Evolutionary conservation across 148 eudicot species (phyloP).

Genomic region (Drosera capensis): DNA sequence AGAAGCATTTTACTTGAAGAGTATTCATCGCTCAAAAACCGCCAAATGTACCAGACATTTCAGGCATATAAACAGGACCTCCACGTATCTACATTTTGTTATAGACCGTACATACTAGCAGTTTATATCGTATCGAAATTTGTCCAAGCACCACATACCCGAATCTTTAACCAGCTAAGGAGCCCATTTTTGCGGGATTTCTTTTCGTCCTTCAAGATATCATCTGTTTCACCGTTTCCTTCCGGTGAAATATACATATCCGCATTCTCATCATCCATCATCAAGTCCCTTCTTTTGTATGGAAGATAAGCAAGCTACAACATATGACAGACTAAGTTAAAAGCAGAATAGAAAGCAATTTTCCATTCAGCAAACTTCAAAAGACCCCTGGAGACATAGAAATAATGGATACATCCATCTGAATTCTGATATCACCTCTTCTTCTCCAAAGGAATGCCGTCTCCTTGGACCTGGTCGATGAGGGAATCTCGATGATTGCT

Average conservation of each 20-base stretch:
- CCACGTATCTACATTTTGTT: no score
- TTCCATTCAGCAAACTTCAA: no score
- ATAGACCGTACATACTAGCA: no score
- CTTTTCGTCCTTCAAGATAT: slow-evolving; percentile 61
- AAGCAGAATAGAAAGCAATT: neutral
- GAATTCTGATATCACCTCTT: slow-evolving; percentile 59
- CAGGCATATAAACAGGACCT: neutral
- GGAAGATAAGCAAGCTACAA: slow-evolving; percentile 96
- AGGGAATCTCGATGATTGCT: slow-evolving; percentile 56
- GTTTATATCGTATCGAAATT: no score
- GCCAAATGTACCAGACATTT: neutral
- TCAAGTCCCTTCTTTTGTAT: slow-evolving; percentile 72
- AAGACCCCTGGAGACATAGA: no score
- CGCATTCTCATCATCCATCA: slow-evolving; percentile 67
- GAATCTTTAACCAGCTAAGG: slow-evolving; percentile 75
- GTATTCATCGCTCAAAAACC: neutral
- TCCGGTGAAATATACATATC: neutral
- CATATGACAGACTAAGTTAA: slow-evolving; percentile 5
- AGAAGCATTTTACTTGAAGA: neutral
- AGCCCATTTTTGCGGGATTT: slow-evolving; percentile 72
- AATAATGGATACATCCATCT: slow-evolving; percentile 72
- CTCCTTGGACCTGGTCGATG: slow-evolving; percentile 65
- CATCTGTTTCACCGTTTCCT: slow-evolving; percentile 25
- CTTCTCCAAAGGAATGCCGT: slow-evolving; percentile 96
- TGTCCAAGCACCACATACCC: no score